These are phyloP conservation scores for Dissophora globulifera DNA, from an alignment of 192 early-diverging fungal species.

Conservation along the genomic window DNA sequence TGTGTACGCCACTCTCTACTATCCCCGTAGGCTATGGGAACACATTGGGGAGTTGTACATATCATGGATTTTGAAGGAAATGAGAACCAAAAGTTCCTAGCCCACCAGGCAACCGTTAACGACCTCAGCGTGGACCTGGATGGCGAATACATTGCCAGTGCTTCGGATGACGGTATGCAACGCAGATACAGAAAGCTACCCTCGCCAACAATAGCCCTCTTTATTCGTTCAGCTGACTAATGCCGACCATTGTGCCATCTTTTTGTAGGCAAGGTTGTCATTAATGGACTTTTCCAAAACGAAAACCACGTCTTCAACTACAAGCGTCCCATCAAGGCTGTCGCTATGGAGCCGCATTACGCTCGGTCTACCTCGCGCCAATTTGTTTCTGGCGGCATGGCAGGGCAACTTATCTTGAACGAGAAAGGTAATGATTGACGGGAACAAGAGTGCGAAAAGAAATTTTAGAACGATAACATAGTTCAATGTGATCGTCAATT, in stretches of 20 bases:
- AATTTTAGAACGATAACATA: neutral
- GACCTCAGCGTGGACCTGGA: constrained; percentile 85
- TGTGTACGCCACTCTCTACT: neutral
- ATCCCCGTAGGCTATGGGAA: constrained; percentile 77
- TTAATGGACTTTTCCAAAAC: constrained; percentile 82
- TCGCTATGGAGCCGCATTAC: constrained; percentile 92
- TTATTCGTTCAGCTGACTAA: no score
- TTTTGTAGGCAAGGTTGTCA: constrained; percentile 79
- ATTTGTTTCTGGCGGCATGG: constrained; percentile 92
- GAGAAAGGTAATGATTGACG: constrained; percentile 72
- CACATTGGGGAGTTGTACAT: constrained; percentile 90
- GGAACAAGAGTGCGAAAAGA: neutral
- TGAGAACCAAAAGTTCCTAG: constrained; percentile 83
- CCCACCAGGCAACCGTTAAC: constrained; percentile 89
- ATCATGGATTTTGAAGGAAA: constrained; percentile 95
- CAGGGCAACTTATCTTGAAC: constrained; percentile 85
- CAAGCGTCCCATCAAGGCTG: constrained; percentile 87
- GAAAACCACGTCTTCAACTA: constrained; percentile 81
- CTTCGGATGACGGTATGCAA: constrained; percentile 90
- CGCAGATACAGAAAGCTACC: no score
- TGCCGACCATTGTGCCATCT: neutral
- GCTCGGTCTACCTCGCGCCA: constrained; percentile 76
- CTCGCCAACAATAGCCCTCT: no score
- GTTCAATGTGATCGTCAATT: no score
- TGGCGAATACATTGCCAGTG: constrained; percentile 92